Percentiles rank a stretch among this genome's conserved stretches.
phyloP scores from a whole-genome alignment of 192 early-diverging fungal genomes.

The Backusella psychrophila region DNA sequence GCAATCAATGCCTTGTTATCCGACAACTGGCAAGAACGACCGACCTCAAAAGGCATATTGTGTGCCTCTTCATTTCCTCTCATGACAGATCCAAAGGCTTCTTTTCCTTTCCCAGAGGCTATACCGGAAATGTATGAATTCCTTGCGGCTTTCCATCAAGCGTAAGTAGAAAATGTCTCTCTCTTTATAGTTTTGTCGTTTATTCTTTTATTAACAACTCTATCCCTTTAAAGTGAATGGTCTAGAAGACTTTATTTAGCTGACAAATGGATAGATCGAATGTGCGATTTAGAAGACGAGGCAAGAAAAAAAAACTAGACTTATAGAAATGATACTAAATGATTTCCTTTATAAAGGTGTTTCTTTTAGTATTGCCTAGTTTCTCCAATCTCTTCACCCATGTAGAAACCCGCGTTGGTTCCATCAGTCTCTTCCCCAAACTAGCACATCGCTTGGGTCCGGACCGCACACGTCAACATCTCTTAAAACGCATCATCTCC shows the following conservation, averaged over 20 bases:
- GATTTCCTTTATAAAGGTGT: conserved; percentile 31
- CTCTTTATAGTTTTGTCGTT: too few species aligned
- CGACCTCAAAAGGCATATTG: conserved; percentile 47
- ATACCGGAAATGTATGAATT: conserved; percentile 60
- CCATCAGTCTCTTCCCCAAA: conserved; percentile 51
- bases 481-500: conserved; percentile 57
- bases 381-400: conserved; percentile 49
- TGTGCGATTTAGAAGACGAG: conserved; percentile 42
- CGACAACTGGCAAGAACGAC: conserved; percentile 45
- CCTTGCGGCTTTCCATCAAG: conserved; percentile 46
- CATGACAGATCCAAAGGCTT: conserved; percentile 39
- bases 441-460: conserved; percentile 50
- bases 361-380: conserved; percentile 53
- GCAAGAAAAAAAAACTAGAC: conserved; percentile 4
- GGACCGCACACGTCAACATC: conserved; percentile 41
- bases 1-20: conserved; percentile 41
- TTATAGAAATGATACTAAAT: not conserved
- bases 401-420: conserved; percentile 41
- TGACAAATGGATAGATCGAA: conserved; percentile 46
- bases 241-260: conserved; percentile 41
- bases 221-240: not conserved
- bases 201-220: too few species aligned
- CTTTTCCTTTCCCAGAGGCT: conserved; percentile 44
- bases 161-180: conserved; percentile 28
- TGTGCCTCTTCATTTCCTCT: conserved; percentile 43